A percentile compares a stretch with the other conserved stretches of the same genome.
Conservation (phyloP, 306 rosid genomes). For the Heteromeles arbutifolia region DNA sequence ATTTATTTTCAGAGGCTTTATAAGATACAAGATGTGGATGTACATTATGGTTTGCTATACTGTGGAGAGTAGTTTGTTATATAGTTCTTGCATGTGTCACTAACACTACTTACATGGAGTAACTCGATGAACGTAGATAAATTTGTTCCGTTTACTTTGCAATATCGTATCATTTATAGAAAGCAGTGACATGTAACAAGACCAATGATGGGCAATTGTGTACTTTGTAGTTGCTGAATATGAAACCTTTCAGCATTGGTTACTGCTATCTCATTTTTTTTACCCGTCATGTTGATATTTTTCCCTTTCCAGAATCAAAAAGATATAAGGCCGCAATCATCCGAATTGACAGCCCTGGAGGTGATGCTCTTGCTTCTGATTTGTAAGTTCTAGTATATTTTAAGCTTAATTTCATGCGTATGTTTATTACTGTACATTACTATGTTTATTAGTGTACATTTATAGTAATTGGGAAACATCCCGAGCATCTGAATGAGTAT, state of each 20-base stretch:
- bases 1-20: neutral
- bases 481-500: neutral
- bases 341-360: constrained; percentile 99
- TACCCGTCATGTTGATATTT: constrained; percentile 5
- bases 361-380: constrained; percentile 99
- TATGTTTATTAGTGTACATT: neutral
- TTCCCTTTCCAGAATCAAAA: constrained; percentile 60
- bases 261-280: neutral
- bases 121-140: too few relatives aligned
- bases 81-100: neutral
- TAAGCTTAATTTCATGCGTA: neutral
- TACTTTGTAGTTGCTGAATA: neutral
- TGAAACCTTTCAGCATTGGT: neutral
- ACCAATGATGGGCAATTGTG: too few relatives aligned
- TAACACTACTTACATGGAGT: too few relatives aligned
- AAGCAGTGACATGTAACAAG: too few relatives aligned
- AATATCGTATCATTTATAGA: too few relatives aligned
- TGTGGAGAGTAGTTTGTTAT: neutral
- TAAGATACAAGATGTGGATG: neutral
- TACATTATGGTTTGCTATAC: too few relatives aligned
- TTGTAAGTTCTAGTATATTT: constrained; percentile 67
- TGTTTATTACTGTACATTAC: neutral
- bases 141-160: too few relatives aligned
- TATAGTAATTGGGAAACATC: neutral
- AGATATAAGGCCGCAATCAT: constrained; percentile 79